Base-by-base conservation (phyloP, 1,284 basidiomycete species). In the Trametes hirsuta region DNA sequence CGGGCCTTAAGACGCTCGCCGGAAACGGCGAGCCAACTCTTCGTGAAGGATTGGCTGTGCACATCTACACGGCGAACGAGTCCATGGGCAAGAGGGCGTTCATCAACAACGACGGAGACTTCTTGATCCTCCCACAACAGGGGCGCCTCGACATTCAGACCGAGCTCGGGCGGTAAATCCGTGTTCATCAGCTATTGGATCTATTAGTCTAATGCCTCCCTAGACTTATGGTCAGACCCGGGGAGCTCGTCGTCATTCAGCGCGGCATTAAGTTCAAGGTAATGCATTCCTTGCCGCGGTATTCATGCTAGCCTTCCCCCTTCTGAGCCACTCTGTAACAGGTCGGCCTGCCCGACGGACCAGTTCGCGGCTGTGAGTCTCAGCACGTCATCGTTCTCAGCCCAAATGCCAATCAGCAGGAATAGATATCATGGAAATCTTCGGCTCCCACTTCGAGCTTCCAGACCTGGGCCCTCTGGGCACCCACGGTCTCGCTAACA, bases 381-480 rank as follows among this genome's bases (percentile, higher is more conserved):
- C 18, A 6, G 44, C 14, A 10, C 10, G 11, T 21, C 2, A 6
- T 22, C 25, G 21, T n/a, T n/a, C 6, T 24, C 10, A 6, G 8
- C 24, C 1, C 24, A 11, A 8, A 30, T 21, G 24, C 37, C 6
- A 8, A 50, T 18, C 8, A 2, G 14, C 12, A 14, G 21, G 11
- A 3, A 1, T 22, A 61, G 57, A 68, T n/a, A 58, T 68, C 53
- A 81, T 84, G 71, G 85, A 87, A 67, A 78, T 87, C 15, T 90
- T 78, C 63, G 86, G 87, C 39, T 79, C 81, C 3, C 86, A 87
- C 68, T 90, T 84, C 68, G 76, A 81, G 55, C 79, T 90, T 10
- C 87, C 87, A 2, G 85, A 89, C 58, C 79, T 89, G 10, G 87
- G 87, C 4, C 86, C 87, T 3, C 75, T 90, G 10, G 87, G 88